Evolutionary conservation across 2,329 filamentous ascomycete genomes (phyloP).

Genomic region (Fusarium luffae): DNA sequence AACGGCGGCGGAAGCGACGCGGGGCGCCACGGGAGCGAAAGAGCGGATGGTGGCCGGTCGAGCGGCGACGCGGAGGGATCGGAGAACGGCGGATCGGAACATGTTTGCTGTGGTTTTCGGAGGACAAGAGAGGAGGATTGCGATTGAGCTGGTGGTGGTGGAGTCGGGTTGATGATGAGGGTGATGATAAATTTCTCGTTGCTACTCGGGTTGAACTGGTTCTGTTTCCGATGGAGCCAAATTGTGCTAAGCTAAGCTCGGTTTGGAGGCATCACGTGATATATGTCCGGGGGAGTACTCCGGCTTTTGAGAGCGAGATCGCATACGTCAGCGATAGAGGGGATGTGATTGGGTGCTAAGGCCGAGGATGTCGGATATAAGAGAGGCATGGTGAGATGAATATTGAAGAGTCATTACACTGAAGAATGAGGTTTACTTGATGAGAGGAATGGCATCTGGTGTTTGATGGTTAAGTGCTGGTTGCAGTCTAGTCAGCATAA

Average conservation of each 20-base stretch:
- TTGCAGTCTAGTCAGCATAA: slow-evolving; percentile 40
- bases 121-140: slow-evolving; percentile 16
- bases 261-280: slow-evolving; percentile 44
- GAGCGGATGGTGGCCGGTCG: slow-evolving; percentile 68
- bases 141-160: slow-evolving; percentile 31
- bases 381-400: not conserved
- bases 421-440: not conserved
- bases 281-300: not conserved
- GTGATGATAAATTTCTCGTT: slow-evolving; percentile 61
- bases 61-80: slow-evolving; percentile 68
- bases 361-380: slow-evolving; percentile 28
- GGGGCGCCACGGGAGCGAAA: slow-evolving; percentile 64
- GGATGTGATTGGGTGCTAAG: slow-evolving; percentile 20
- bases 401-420: not conserved
- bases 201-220: slow-evolving; percentile 46
- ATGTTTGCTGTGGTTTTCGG: slow-evolving; percentile 61
- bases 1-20: slow-evolving; percentile 70
- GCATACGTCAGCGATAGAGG: slow-evolving; percentile 32
- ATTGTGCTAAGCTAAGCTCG: slow-evolving; percentile 43
- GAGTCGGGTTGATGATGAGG: slow-evolving; percentile 25
- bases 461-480: not conserved
- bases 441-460: not conserved
- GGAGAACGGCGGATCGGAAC: slow-evolving; percentile 90
- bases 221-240: slow-evolving; percentile 28
- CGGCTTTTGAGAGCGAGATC: not conserved